Percentiles rank a stretch among this genome's conserved stretches.
phyloP scores from a whole-genome alignment of 140 eudicot genomes.

The Senecio squalidus region DNA sequence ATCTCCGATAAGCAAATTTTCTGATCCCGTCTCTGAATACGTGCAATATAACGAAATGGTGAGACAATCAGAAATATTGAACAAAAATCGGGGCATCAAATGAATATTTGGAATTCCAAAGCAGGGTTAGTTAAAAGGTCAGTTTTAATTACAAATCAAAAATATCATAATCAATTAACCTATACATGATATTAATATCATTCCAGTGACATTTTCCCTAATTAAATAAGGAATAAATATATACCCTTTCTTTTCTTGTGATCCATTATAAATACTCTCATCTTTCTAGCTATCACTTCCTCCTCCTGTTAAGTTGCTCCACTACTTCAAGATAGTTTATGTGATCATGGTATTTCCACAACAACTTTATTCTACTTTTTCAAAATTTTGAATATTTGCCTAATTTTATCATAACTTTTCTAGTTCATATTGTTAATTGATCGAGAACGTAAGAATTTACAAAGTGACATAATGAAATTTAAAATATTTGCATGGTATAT shows the following conservation, averaged over 20 bases:
- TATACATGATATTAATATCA: too few species aligned
- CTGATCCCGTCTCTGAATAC: too few species aligned
- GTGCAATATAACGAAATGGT: too few species aligned
- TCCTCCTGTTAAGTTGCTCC: conserved; percentile 19
- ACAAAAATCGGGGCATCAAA: too few species aligned
- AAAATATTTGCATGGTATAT: conserved; percentile 9
- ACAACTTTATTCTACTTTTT: neutral
- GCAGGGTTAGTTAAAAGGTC: too few species aligned
- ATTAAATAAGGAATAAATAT: conserved; percentile 29
- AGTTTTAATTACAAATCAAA: too few species aligned
- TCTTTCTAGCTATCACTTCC: conserved; percentile 32
- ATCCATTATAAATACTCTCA: conserved; percentile 65
- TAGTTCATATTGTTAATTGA: conserved; percentile 11
- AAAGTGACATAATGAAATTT: neutral
- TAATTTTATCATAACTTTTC: neutral
- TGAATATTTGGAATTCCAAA: too few species aligned
- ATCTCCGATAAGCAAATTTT: too few species aligned
- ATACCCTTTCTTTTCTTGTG: conserved; percentile 40
- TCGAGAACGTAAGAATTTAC: too few species aligned
- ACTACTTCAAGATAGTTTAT: conserved; percentile 18
- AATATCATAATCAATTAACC: too few species aligned
- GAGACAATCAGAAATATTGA: too few species aligned
- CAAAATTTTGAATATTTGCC: neutral
- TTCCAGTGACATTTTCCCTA: too few species aligned
- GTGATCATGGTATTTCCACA: conserved; percentile 42